A percentile compares a stretch with the other conserved stretches of the same genome.
phyloP scores from a whole-genome alignment of 257 asterid species.

The Prunella vulgaris region DNA sequence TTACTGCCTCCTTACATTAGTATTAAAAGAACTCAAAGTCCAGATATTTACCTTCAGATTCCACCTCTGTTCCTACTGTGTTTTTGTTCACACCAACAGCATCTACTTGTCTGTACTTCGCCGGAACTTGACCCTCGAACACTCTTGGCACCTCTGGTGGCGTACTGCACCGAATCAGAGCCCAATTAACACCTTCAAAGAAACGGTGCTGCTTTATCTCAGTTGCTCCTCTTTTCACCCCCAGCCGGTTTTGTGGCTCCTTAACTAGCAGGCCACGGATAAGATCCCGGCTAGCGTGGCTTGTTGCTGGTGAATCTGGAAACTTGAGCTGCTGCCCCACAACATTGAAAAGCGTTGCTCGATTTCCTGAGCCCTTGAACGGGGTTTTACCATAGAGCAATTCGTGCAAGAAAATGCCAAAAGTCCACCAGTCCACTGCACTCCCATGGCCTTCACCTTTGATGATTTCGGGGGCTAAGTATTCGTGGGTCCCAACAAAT shows the following conservation, averaged over 20 bases:
- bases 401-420: constrained; percentile 76
- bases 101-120: constrained; percentile 36
- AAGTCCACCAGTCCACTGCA: constrained; percentile 94
- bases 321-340: constrained; percentile 68
- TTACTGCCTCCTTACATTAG: background rate
- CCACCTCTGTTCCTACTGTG: constrained; percentile 39
- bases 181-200: constrained; percentile 83
- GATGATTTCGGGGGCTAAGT: constrained; percentile 75
- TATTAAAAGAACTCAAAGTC: constrained; percentile 85
- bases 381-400: constrained; percentile 71
- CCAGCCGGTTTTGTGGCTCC: constrained; percentile 72
- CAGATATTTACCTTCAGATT: constrained; percentile 73
- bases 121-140: constrained; percentile 39
- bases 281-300: constrained; percentile 64
- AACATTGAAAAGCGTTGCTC: constrained; percentile 71
- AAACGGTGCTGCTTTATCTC: constrained; percentile 85
- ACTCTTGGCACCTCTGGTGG: constrained; percentile 80
- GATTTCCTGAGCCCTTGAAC: constrained; percentile 69
- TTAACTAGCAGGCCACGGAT: constrained; percentile 67
- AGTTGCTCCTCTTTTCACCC: constrained; percentile 71
- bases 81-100: constrained; percentile 37
- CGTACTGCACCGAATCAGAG: constrained; percentile 72
- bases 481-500: constrained; percentile 79
- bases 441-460: constrained; percentile 90
- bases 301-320: constrained; percentile 67